Evolutionary conservation across 305 asterid genomes (phyloP).

Genomic region (Solanum aculeatissimum): DNA sequence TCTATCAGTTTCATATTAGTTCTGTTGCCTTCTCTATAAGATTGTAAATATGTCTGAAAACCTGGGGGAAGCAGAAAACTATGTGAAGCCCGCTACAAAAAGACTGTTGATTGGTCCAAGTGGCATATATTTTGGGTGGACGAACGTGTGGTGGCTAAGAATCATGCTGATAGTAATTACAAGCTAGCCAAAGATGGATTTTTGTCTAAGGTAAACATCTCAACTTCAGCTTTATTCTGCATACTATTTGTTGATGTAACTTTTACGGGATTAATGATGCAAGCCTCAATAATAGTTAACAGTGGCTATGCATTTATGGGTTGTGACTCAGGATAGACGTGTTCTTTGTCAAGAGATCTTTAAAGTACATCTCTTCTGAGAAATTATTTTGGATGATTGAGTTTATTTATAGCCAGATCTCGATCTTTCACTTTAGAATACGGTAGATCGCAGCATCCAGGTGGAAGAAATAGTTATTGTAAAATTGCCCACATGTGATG

Average conservation of each 20-base stretch:
- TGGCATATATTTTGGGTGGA: conserved; percentile 87
- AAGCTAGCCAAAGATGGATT: conserved; percentile 53
- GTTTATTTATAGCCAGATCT: not conserved
- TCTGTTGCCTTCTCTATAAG: not conserved
- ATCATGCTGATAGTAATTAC: conserved; percentile 52
- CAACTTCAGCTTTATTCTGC: not conserved
- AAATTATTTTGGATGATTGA: not conserved
- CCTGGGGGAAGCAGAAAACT: conserved; percentile 6
- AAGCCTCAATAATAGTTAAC: no score
- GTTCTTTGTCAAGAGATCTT: not conserved
- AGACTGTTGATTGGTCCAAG: conserved; percentile 62
- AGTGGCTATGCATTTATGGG: not conserved
- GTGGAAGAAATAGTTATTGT: not conserved
- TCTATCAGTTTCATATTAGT: not conserved
- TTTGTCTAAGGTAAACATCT: conserved; percentile 48
- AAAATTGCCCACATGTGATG: not conserved
- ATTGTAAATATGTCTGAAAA: not conserved
- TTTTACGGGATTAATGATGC: no score
- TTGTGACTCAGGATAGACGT: not conserved
- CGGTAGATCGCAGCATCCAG: not conserved
- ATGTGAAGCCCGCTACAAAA: conserved; percentile 27
- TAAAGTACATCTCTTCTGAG: not conserved
- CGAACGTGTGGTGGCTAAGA: conserved; percentile 72
- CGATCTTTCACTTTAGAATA: not conserved
- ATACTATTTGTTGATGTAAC: not conserved